A percentile compares a stretch with the other conserved stretches of the same genome.
Conservation (phyloP, 2,329 filamentous ascomycete genomes). For the Beauveria asiatica region DNA sequence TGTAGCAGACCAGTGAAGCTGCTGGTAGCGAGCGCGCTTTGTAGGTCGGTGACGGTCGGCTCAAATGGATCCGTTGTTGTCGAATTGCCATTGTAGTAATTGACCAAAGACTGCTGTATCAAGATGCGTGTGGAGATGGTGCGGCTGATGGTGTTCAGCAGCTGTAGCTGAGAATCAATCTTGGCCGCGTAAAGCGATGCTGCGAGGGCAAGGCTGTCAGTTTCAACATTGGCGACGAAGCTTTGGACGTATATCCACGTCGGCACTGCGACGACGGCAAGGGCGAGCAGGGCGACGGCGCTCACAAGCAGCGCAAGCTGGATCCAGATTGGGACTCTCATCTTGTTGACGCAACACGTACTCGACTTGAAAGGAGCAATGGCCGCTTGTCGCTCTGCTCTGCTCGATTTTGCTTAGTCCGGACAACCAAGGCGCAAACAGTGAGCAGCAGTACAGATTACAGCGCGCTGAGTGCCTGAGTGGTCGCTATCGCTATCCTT, state of each 20-base stretch:
- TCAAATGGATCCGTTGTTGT: constrained; percentile 49
- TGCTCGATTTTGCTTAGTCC: too few relatives aligned
- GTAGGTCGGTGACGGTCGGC: constrained; percentile 53
- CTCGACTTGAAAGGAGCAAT: too few relatives aligned
- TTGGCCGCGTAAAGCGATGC: constrained; percentile 82
- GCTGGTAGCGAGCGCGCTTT: constrained; percentile 58
- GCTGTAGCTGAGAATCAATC: constrained; percentile 66
- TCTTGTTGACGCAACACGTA: constrained; percentile 25
- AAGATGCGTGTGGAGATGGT: constrained; percentile 62
- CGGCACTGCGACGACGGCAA: constrained; percentile 73
- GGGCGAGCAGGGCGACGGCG: constrained; percentile 61
- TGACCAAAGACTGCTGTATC: constrained; percentile 43
- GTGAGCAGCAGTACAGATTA: too few relatives aligned
- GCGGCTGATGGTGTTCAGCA: constrained; percentile 66
- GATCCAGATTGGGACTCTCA: constrained; percentile 82
- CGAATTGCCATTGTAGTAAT: constrained; percentile 48
- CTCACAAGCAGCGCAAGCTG: constrained; percentile 78
- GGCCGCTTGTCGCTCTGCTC: too few relatives aligned
- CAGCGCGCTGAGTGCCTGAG: too few relatives aligned
- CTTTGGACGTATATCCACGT: constrained; percentile 54
- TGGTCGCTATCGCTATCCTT: too few relatives aligned
- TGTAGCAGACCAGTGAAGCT: constrained; percentile 56
- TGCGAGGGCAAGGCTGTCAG: constrained; percentile 61
- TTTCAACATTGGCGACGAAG: constrained; percentile 43
- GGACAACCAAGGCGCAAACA: too few relatives aligned